Evolutionary conservation across 108 stramenopile species (phyloP), one percentile per base, ranked within the genome.

Genomic region (Phaeodactylum tricornutum): DNA sequence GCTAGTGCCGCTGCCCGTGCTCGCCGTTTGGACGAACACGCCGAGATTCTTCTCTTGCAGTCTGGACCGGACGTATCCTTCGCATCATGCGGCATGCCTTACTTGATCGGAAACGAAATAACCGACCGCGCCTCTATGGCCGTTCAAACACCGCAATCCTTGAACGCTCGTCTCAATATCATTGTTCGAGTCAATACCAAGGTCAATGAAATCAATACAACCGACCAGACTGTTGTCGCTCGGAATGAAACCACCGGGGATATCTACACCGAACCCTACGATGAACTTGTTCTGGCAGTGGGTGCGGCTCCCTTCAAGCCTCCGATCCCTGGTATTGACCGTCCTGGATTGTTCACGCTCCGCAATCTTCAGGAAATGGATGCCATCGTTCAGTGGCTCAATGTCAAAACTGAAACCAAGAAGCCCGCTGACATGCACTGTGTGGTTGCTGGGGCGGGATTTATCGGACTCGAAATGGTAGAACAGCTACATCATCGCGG

Each of bases 321-420:
- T 22, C 75, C 79, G 22, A 81, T 81, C 58, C 75, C 75, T 0
- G 79, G 79, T 17, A 81, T 81, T 43, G 55, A 70, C 34, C 69
- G 69, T 8, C 66, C 57, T 9, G 72, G 79, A 0, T 57, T 81
- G 11, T 81, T 81, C 38, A 53, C 57, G 6, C 50, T 81, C 2
- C 56, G 79, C n/a, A 81, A 72, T 38, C 60, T 81, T 20, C 64
- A 81, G 39, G 79, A 81, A 57, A 81, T 81, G 79, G 79, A 81
- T 39, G 48, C 44, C 29, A 81, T 81, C 34, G 58, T 61, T 11
- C 31, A 31, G 1, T 76, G 75, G 75, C 53, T 81, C 41, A 42
- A 61, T 12, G 53, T 60, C 22, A 55, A 61, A 38, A 53, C 38
- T 15, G 17, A 28, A 29, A 24, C 36, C 20, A 43, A 21, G 52